A percentile compares a stretch with the other conserved stretches of the same genome.
Conservation (phyloP, 495 filamentous ascomycete genomes). For the Xylaria sp. region DNA sequence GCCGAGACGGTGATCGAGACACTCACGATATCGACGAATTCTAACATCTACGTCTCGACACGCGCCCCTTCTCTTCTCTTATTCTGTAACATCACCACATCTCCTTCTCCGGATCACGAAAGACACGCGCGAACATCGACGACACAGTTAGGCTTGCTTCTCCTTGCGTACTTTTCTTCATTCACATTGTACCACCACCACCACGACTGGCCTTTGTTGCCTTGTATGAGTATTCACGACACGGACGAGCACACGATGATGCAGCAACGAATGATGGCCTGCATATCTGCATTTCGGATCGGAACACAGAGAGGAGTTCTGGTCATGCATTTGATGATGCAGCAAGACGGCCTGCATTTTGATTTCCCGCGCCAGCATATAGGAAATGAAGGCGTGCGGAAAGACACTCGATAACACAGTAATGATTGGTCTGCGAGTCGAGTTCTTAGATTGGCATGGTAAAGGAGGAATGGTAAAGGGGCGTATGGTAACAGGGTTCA, state of each 20-base stretch:
- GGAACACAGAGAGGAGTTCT: not conserved
- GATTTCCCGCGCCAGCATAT: not conserved
- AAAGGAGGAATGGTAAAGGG: no score
- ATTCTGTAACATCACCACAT: not conserved
- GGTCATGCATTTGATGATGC: not conserved
- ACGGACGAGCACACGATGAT: not conserved
- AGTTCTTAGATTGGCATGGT: not conserved
- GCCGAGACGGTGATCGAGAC: not conserved
- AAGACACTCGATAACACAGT: not conserved
- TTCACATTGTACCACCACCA: not conserved
- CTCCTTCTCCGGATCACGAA: not conserved
- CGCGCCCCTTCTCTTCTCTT: not conserved
- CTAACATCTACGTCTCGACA: slow-evolving; percentile 1
- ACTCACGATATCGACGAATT: not conserved
- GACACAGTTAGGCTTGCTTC: not conserved
- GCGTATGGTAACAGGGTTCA: no score
- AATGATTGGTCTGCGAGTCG: not conserved
- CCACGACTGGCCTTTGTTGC: not conserved
- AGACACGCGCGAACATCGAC: no score
- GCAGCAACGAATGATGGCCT: not conserved
- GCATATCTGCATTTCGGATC: not conserved
- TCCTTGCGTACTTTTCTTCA: not conserved
- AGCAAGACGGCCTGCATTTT: not conserved
- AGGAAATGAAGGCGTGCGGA: not conserved
- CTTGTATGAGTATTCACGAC: not conserved